Conservation (phyloP, 495 filamentous ascomycete genomes). For the Opeltia flavorubescens region DNA sequence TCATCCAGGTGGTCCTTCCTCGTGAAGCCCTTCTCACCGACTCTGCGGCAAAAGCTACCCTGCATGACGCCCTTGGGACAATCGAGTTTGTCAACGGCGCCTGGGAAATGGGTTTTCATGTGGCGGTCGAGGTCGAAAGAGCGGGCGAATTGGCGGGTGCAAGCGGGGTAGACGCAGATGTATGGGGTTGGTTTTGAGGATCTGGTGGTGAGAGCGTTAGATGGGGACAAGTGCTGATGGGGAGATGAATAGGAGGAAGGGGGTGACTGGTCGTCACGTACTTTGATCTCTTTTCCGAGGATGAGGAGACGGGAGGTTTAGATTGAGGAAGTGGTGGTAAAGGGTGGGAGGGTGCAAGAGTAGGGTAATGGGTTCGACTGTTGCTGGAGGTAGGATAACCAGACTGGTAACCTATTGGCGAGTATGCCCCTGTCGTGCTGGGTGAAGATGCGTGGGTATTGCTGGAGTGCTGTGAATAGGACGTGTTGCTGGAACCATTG, state of each 20-base stretch:
- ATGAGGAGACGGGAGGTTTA: neutral
- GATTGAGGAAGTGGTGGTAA: neutral
- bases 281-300: neutral
- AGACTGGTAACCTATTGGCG: neutral
- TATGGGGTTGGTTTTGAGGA: conserved; percentile 20
- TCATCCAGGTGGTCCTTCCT: conserved; percentile 81
- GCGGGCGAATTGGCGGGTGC: conserved; percentile 35
- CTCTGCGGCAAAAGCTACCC: conserved; percentile 75
- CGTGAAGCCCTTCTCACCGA: conserved; percentile 63
- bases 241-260: neutral
- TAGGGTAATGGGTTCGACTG: neutral
- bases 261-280: neutral
- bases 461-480: neutral
- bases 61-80: conserved; percentile 62
- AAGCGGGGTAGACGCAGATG: conserved; percentile 30
- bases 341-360: neutral
- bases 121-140: conserved; percentile 42
- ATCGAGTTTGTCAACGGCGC: conserved; percentile 34
- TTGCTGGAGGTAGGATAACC: neutral
- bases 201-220: neutral
- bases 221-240: neutral
- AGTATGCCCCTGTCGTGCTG: neutral
- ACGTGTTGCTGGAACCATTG: neutral
- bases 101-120: conserved; percentile 33
- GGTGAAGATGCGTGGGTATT: neutral